Conservation (phyloP, 345 rosid genomes). For the Psidium guajava region DNA sequence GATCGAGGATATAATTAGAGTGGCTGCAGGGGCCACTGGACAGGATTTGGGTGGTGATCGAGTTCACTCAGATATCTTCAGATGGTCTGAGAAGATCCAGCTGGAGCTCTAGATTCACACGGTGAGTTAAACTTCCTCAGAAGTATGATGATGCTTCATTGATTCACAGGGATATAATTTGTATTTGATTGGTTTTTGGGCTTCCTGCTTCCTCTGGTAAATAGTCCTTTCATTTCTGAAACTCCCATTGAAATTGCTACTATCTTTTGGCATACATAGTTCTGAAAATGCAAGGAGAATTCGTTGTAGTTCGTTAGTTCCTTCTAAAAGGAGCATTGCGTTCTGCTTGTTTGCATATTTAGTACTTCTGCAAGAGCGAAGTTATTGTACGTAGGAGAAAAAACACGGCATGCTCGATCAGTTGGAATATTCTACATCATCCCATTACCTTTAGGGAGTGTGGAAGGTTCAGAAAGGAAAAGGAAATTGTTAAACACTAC, state of each 20-base stretch:
- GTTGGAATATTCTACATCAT: background rate
- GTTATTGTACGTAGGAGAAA: background rate
- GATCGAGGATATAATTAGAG: slow-evolving; percentile 56
- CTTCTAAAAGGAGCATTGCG: background rate
- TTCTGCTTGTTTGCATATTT: background rate
- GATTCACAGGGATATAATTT: background rate
- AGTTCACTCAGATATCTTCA: slow-evolving; percentile 47
- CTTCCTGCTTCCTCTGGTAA: background rate
- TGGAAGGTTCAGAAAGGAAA: background rate
- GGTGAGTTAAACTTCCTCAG: background rate
- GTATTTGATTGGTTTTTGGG: background rate
- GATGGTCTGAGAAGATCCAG: slow-evolving; percentile 48
- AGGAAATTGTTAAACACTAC: background rate
- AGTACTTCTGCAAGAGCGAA: background rate
- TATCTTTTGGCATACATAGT: background rate
- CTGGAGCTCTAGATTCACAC: slow-evolving; percentile 26
- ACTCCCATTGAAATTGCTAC: background rate
- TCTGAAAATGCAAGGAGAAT: background rate
- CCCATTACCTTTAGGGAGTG: background rate
- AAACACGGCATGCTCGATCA: background rate
- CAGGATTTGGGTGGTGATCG: slow-evolving; percentile 51
- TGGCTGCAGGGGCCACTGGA: slow-evolving; percentile 57
- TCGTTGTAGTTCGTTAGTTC: background rate
- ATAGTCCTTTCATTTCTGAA: background rate
- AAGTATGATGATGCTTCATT: background rate